Conservation (phyloP, 345 rosid species). For the Hypericum perforatum region DNA sequence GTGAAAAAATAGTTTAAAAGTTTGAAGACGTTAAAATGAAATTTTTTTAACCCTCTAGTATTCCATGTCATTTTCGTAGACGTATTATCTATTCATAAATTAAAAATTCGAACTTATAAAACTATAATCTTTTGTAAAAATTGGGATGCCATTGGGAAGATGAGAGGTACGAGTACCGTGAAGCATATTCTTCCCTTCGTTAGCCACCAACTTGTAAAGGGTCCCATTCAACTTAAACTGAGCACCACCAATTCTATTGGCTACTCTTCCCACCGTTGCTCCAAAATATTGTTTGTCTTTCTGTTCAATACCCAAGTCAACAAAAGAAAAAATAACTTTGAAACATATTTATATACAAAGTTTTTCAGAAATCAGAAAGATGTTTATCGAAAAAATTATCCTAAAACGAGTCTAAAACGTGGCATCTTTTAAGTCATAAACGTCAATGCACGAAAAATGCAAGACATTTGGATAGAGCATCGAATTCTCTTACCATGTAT, state of each 20-base stretch:
- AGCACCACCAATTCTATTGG: slow-evolving; percentile 68
- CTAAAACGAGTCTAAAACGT: not conserved
- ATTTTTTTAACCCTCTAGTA: too few relatives aligned
- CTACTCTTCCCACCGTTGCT: slow-evolving; percentile 73
- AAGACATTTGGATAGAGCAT: not conserved
- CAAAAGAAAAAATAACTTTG: not conserved
- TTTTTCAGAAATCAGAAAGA: too few relatives aligned
- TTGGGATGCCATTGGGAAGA: too few relatives aligned
- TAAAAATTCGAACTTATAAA: not conserved
- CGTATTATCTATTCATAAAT: not conserved
- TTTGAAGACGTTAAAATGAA: too few relatives aligned
- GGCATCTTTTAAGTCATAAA: not conserved
- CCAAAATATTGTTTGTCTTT: slow-evolving; percentile 56
- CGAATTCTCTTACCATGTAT: slow-evolving; percentile 37
- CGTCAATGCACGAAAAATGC: not conserved
- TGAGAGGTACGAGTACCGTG: slow-evolving; percentile 39
- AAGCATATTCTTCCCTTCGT: slow-evolving; percentile 73
- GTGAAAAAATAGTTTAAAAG: too few relatives aligned
- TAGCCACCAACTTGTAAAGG: slow-evolving; percentile 49
- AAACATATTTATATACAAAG: too few relatives aligned
- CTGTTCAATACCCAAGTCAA: slow-evolving; percentile 22
- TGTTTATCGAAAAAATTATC: too few relatives aligned
- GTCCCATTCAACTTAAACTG: slow-evolving; percentile 56
- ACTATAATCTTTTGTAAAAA: too few relatives aligned
- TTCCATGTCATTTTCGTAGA: too few relatives aligned